A percentile compares a stretch with the other conserved stretches of the same genome.
These are phyloP conservation scores for Pseudogymnoascus sp. DNA, from an alignment of 2,329 filamentous ascomycete genomes.

Conservation along the genomic window DNA sequence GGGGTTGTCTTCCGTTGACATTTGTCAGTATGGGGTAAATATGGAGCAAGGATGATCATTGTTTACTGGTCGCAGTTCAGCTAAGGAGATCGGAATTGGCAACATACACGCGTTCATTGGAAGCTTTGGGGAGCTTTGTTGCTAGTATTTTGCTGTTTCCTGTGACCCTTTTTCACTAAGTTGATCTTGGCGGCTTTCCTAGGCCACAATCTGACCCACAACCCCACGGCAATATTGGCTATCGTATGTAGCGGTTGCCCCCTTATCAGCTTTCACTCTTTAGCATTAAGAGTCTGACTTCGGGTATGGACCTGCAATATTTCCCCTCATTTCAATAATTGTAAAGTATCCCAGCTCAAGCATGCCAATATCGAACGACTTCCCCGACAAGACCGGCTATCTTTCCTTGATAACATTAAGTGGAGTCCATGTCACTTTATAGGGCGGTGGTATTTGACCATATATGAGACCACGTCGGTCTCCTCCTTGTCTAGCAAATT, in stretches of 20 bases:
- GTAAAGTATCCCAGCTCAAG: background rate
- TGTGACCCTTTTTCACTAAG: background rate
- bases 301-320: background rate
- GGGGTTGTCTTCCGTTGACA: background rate
- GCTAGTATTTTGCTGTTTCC: background rate
- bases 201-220: background rate
- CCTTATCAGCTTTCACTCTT: background rate
- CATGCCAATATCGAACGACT: too few relatives aligned
- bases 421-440: background rate
- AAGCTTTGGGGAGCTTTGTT: background rate
- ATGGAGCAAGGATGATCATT: background rate
- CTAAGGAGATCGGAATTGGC: background rate
- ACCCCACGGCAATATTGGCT: background rate
- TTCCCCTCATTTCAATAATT: background rate
- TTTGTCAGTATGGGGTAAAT: background rate
- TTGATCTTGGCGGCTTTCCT: background rate
- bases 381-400: too few relatives aligned
- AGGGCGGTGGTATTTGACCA: background rate
- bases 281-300: background rate
- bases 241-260: background rate
- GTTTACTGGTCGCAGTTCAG: background rate
- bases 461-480: background rate
- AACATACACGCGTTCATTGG: background rate
- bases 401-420: background rate
- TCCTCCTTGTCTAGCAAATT: background rate